Percentiles rank a stretch among this genome's conserved stretches.
phyloP scores from a whole-genome alignment of 2,329 filamentous ascomycete genomes.

The Teratosphaeria nubilosa region DNA sequence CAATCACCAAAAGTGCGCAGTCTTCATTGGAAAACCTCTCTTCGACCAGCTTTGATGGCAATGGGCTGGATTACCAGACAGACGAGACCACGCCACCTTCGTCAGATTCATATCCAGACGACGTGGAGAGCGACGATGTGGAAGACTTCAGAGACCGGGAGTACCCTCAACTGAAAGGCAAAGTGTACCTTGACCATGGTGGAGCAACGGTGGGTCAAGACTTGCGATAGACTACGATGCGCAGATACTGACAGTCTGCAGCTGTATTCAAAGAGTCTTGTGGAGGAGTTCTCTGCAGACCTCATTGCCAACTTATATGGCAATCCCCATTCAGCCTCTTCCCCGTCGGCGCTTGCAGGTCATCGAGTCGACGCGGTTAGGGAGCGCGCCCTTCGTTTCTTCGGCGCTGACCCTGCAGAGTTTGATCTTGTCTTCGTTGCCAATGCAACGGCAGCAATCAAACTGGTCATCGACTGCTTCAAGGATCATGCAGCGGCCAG shows the following conservation, averaged over 20 bases:
- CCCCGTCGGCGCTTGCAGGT: slow-evolving; percentile 48
- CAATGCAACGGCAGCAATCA: slow-evolving; percentile 54
- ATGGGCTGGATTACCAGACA: slow-evolving; percentile 24
- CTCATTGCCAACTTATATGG: slow-evolving; percentile 52
- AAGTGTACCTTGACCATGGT: slow-evolving; percentile 33
- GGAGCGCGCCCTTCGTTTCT: slow-evolving; percentile 44
- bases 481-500: slow-evolving; percentile 42
- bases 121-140: slow-evolving; percentile 27
- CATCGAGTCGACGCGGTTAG: slow-evolving; percentile 48
- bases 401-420: slow-evolving; percentile 48
- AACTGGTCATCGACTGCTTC: slow-evolving; percentile 50
- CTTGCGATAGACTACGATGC: neutral
- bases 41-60: slow-evolving; percentile 21
- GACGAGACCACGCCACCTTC: slow-evolving; percentile 26
- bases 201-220: slow-evolving; percentile 30
- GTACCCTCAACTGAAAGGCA: slow-evolving; percentile 34
- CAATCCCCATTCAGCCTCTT: slow-evolving; percentile 57
- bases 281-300: slow-evolving; percentile 46
- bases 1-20: slow-evolving; percentile 9
- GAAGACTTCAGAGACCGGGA: slow-evolving; percentile 30
- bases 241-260: slow-evolving; percentile 9
- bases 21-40: slow-evolving; percentile 24
- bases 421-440: slow-evolving; percentile 54
- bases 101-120: slow-evolving; percentile 20
- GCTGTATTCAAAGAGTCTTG: slow-evolving; percentile 49